Evolutionary conservation across 139 green algal species (phyloP), one percentile per base, ranked within the genome.

Genomic region (Chlamydomonas sp.): DNA sequence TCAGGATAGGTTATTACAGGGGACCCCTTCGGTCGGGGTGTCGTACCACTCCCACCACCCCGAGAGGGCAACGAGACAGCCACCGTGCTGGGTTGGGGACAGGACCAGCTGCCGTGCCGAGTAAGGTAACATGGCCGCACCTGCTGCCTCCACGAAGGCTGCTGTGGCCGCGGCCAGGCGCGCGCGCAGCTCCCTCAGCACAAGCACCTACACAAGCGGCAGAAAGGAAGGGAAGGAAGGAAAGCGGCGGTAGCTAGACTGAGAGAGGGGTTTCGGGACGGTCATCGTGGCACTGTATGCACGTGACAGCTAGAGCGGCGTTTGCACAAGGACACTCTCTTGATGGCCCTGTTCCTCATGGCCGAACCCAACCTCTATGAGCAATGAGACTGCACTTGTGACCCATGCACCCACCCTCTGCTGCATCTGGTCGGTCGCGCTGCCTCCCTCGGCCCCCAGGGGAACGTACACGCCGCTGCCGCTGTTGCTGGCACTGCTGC

Each of bases 371-470:
- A 12, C 14, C 10, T 15, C 5, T 18, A 20, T 15, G 10, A 31
- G 10, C 9, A 16, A 20, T 12, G 8, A 73, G 60, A 18, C 59
- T 69, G 63, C 82, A 74, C 69, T 49, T 73, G 4, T 20, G 4
- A 14, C 64, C 49, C 68, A 15, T 20, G n/a, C 63, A 31, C 68
- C 61, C 77, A 89, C 79, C 72, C 86, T 31, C 63, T 90, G 86
- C 79, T 90, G 86, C 86, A 90, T 90, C 57, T 77, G 73, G 73
- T 90, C 86, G 4, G 86, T 90, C 4, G 86, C 86, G 6, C 31
- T 90, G 31, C 14, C 62, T 8, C 14, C 15, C 8, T 15, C 67
- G 67, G 12, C 10, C 7, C 12, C 67, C 67, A 49, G 31, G 31
- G 67, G 12, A 5, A 3, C 67, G 3, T 71, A n/a, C 20, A 9